Evolutionary conservation across 768 basidiomycete genomes (phyloP).

Genomic region (Hebeloma cylindrosporum): DNA sequence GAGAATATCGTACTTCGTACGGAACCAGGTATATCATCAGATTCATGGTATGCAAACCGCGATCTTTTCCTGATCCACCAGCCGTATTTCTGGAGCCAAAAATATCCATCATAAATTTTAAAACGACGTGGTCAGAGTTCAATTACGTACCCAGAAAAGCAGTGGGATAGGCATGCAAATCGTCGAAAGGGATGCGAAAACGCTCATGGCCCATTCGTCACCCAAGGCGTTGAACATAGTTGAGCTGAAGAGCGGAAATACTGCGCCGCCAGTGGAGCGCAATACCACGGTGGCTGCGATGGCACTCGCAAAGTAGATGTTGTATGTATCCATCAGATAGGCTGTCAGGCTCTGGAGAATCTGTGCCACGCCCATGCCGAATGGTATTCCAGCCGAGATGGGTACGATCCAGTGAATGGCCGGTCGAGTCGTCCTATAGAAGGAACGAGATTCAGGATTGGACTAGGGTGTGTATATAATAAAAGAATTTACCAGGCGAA

Average conservation of each 20-base stretch:
- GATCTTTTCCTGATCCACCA: constrained; percentile 47
- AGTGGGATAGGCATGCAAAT: constrained; percentile 56
- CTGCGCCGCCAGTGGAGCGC: constrained; percentile 60
- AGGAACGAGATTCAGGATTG: not conserved
- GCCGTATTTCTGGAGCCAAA: constrained; percentile 46
- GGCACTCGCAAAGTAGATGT: constrained; percentile 64
- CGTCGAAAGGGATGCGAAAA: constrained; percentile 53
- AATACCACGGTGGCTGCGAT: constrained; percentile 68
- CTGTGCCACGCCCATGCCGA: constrained; percentile 63
- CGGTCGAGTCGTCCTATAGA: constrained; percentile 47
- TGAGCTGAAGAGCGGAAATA: constrained; percentile 61
- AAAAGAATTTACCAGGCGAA: constrained; percentile 52
- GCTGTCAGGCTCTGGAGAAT: constrained; percentile 65
- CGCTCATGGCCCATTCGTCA: constrained; percentile 53
- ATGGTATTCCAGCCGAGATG: constrained; percentile 64
- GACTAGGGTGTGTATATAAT: not conserved
- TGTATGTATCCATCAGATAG: constrained; percentile 73
- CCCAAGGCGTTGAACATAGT: constrained; percentile 52
- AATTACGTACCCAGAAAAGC: constrained; percentile 50
- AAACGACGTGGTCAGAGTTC: not conserved
- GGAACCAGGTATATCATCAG: constrained; percentile 12
- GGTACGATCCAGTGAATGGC: constrained; percentile 66
- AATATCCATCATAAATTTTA: constrained; percentile 11
- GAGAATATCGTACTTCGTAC: constrained; percentile 16
- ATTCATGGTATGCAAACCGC: constrained; percentile 43